These are phyloP conservation scores for Amphichorda felina DNA, from an alignment of 2,329 filamentous ascomycete species.

Conservation along the genomic window DNA sequence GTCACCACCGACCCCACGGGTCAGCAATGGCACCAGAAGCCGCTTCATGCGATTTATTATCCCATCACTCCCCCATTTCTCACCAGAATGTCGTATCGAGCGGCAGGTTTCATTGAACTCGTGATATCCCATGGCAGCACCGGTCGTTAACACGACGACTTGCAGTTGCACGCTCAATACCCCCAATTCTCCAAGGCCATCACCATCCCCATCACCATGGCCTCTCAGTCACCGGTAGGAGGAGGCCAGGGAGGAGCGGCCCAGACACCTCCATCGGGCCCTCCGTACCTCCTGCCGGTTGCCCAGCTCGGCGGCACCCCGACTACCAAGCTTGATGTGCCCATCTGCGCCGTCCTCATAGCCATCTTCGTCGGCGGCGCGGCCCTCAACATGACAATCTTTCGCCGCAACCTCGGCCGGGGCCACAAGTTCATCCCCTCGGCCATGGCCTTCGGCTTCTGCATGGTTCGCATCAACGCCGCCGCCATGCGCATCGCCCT, in stretches of 20 bases:
- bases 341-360: constrained; percentile 52
- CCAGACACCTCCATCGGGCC: constrained; percentile 9
- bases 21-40: too few relatives aligned
- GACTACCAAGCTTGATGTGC: constrained; percentile 45
- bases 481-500: constrained; percentile 40
- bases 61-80: too few relatives aligned
- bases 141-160: too few relatives aligned
- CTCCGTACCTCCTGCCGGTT: constrained; percentile 24
- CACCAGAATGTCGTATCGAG: too few relatives aligned
- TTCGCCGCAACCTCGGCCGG: constrained; percentile 33
- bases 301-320: constrained; percentile 48
- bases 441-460: constrained; percentile 45
- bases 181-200: neutral
- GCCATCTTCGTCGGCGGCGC: constrained; percentile 42
- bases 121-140: too few relatives aligned
- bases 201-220: neutral
- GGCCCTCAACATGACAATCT: constrained; percentile 44
- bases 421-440: constrained; percentile 50
- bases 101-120: too few relatives aligned
- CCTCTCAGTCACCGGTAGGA: neutral
- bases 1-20: too few relatives aligned
- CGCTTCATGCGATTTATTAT: too few relatives aligned
- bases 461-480: constrained; percentile 39
- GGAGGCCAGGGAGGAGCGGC: too few relatives aligned
- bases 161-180: too few relatives aligned